Base-by-base conservation (phyloP, 2,329 filamentous ascomycete genomes). In the Pleurostoma richardsiae region DNA sequence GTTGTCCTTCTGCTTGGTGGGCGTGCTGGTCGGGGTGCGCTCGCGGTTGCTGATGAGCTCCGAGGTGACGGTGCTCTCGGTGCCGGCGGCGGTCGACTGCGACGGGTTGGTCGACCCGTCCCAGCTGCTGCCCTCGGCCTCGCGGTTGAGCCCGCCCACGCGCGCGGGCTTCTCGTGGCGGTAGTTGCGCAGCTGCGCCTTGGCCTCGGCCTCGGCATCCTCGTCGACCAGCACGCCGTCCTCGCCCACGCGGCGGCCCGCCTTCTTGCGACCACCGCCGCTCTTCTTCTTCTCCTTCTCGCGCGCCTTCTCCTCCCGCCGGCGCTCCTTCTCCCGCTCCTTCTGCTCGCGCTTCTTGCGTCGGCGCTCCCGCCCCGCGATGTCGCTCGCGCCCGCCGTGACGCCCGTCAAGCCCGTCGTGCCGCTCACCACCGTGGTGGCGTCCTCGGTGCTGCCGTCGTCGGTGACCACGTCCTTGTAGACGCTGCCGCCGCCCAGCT, bases 111-210 rank as follows among this genome's bases (percentile, higher is more conserved):
- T 81, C 10, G 74, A 80, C 40, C 88, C 88, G 61, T 95, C 88
- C 77, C 89, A 95, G 54, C 81, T 73, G 49, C 83, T 87, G 50
- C 85, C 87, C 56, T 96, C 92, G 40, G 84, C 77, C 55, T 86
- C 76, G 57, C 85, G 84, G 69, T 97, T 97, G 64, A 97, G 72
- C 26, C 92, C 92, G 33, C 92, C 92, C 2, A 97, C 90, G 44
- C 87, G 80, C 1, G 92, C 92, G 2, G 90, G 74, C 64, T 85
- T 88, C 70, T 97, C 92, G 60, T 90, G 79, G 28, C 91, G 87
- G 72, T 97, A 97, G 31, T 82, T 82, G 49, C 86, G 82, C 47
- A 97, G 80, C 50, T 94, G 85, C 41, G 81, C 72, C 56, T 83
- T 73, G 28, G 80, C 83, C 44, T 74, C 74, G 38, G 75, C 77